phyloP scores from a whole-genome alignment of 352 stramenopile species.

The Globisporangium yorkense region DNA sequence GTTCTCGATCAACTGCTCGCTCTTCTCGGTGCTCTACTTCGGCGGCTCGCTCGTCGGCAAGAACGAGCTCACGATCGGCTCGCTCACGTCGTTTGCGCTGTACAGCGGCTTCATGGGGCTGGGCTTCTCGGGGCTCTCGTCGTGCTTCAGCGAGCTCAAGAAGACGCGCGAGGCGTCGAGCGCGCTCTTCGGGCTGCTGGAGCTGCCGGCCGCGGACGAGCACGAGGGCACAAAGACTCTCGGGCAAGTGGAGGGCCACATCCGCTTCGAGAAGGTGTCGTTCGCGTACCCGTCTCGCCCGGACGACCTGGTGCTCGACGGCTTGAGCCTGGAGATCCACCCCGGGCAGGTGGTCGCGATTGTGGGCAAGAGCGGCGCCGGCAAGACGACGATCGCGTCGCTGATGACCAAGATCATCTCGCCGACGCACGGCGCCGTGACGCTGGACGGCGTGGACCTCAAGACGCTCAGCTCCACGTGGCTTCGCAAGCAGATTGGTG shows the following conservation, averaged over 20 bases:
- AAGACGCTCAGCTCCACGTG: slow-evolving; percentile 55
- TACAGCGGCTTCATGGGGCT: slow-evolving; percentile 91
- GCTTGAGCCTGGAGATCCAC: slow-evolving; percentile 60
- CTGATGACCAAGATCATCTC: slow-evolving; percentile 77
- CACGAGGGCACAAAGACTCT: slow-evolving; percentile 36
- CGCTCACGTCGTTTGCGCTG: slow-evolving; percentile 87
- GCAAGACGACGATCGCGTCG: slow-evolving; percentile 79
- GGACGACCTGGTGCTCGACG: slow-evolving; percentile 62
- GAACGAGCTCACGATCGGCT: slow-evolving; percentile 86
- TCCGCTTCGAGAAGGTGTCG: slow-evolving; percentile 77
- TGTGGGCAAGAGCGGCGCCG: slow-evolving; percentile 79
- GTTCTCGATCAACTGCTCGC: slow-evolving; percentile 84
- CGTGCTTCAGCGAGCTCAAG: slow-evolving; percentile 73
- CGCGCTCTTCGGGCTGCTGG: slow-evolving; percentile 66
- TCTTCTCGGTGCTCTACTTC: slow-evolving; percentile 89
- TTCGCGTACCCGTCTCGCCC: slow-evolving; percentile 80
- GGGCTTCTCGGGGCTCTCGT: slow-evolving; percentile 84
- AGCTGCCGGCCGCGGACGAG: slow-evolving; percentile 24
- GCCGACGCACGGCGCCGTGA: slow-evolving; percentile 49
- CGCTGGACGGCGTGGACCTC: slow-evolving; percentile 70
- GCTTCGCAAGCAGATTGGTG: slow-evolving; percentile 80
- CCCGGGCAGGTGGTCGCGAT: slow-evolving; percentile 82
- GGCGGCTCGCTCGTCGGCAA: slow-evolving; percentile 80
- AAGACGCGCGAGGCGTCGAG: slow-evolving; percentile 68
- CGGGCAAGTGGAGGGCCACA: slow-evolving; percentile 43